phyloP scores from a whole-genome alignment of 331 rosid species.

The Prunus yedoensis region DNA sequence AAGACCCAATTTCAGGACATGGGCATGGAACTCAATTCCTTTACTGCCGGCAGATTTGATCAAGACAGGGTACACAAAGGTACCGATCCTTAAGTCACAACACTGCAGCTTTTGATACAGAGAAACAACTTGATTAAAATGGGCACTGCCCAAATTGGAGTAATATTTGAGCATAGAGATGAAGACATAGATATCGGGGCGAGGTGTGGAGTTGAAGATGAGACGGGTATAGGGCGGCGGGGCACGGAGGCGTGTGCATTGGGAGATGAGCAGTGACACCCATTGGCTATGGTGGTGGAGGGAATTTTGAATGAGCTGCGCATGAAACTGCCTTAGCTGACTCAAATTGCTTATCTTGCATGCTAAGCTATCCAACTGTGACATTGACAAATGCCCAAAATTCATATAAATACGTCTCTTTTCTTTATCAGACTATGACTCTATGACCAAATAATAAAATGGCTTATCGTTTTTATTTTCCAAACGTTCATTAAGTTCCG shows the following conservation, averaged over 20 bases:
- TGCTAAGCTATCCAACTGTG: slow-evolving; percentile 21
- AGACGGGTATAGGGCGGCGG: slow-evolving; percentile 41
- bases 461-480: too few species aligned
- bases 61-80: slow-evolving; percentile 46
- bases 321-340: slow-evolving; percentile 49
- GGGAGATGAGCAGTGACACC: slow-evolving; percentile 44
- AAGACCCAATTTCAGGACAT: slow-evolving; percentile 45
- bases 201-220: slow-evolving; percentile 38
- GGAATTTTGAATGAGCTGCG: slow-evolving; percentile 45
- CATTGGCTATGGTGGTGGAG: slow-evolving; percentile 47
- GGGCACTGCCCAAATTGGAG: slow-evolving; percentile 31
- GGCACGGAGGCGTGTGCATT: slow-evolving; percentile 57
- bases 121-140: slow-evolving; percentile 24
- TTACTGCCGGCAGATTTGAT: slow-evolving; percentile 49
- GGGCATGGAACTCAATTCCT: slow-evolving; percentile 47
- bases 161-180: slow-evolving; percentile 55
- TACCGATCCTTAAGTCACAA: slow-evolving; percentile 22
- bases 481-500: too few species aligned
- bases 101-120: slow-evolving; percentile 42
- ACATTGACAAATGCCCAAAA: neutral
- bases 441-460: too few species aligned
- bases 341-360: slow-evolving; percentile 24
- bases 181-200: slow-evolving; percentile 41
- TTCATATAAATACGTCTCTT: too few species aligned
- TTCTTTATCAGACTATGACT: too few species aligned